Percentiles rank a stretch among this genome's conserved stretches.
Conservation (phyloP, 495 filamentous ascomycete genomes). For the Daldinia caldariorum region DNA sequence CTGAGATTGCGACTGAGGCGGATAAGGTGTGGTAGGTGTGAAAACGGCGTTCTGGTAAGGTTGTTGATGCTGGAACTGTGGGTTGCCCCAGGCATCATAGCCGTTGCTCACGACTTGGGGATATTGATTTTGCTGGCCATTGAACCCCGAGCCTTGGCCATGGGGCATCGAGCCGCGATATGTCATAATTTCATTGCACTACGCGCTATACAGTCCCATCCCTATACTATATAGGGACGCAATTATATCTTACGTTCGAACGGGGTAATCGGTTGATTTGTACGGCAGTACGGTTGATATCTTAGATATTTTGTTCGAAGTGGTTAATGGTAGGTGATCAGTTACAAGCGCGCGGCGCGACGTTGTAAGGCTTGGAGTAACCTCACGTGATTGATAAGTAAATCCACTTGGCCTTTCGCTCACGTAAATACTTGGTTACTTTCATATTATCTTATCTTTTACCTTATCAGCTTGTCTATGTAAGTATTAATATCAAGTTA, state of each 20-base stretch:
- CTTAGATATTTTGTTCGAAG: slow-evolving; percentile 1
- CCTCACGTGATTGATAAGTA: slow-evolving; percentile 28
- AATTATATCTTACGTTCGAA: slow-evolving; percentile 7
- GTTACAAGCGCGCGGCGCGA: slow-evolving; percentile 34
- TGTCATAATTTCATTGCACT: slow-evolving; percentile 52
- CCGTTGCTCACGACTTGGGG: slow-evolving; percentile 37
- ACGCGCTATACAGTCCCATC: slow-evolving; percentile 25
- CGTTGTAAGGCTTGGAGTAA: slow-evolving; percentile 24
- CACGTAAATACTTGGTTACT: background rate
- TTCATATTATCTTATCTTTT: background rate
- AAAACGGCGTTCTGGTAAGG: slow-evolving; percentile 33
- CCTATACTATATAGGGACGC: slow-evolving; percentile 10
- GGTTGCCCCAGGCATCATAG: slow-evolving; percentile 41
- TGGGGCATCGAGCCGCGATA: slow-evolving; percentile 57
- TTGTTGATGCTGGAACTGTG: slow-evolving; percentile 44
- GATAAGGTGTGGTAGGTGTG: slow-evolving; percentile 11
- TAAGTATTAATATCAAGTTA: no score
- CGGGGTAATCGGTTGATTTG: background rate
- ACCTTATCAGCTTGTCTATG: background rate
- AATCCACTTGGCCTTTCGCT: background rate
- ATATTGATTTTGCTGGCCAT: slow-evolving; percentile 51
- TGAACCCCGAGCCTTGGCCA: slow-evolving; percentile 53
- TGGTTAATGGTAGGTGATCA: slow-evolving; percentile 12
- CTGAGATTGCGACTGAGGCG: slow-evolving; percentile 13
- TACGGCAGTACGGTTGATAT: slow-evolving; percentile 2